phyloP scores from a whole-genome alignment of 2,329 filamentous ascomycete species.

The Ascochyta fabae region DNA sequence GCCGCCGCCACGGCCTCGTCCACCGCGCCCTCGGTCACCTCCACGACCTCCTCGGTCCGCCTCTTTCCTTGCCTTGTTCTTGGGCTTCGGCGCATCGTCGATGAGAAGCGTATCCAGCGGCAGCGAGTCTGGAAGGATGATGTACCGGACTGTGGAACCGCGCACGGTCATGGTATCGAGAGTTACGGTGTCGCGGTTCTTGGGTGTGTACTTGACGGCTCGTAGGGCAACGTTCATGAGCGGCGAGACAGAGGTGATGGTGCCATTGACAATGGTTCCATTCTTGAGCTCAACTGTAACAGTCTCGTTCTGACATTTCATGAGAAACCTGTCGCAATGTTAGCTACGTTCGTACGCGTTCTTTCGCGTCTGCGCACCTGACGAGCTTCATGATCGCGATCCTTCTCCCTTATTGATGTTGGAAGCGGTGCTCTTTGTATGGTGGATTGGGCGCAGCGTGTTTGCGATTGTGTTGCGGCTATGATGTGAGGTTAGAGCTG shows the following conservation, averaged over 20 bases:
- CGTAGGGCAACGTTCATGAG: conserved; percentile 98
- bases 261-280: conserved; percentile 96
- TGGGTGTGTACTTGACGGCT: conserved; percentile 94
- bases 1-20: conserved; percentile 50
- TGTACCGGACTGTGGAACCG: conserved; percentile 94
- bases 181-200: conserved; percentile 83
- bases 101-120: conserved; percentile 94
- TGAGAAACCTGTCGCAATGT: conserved; percentile 75
- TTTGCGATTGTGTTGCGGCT: conserved; percentile 19
- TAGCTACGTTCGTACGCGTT: conserved; percentile 21
- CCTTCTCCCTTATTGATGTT: neutral
- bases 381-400: conserved; percentile 46
- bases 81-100: conserved; percentile 96
- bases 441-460: neutral
- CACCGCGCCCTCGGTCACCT: conserved; percentile 56
- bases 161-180: conserved; percentile 97
- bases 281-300: conserved; percentile 99
- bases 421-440: neutral
- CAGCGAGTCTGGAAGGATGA: conserved; percentile 93
- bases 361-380: conserved; percentile 29
- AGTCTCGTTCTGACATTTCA: conserved; percentile 99
- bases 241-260: conserved; percentile 93
- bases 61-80: conserved; percentile 99
- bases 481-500: conserved; percentile 21
- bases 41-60: conserved; percentile 60